phyloP scores from a whole-genome alignment of 2,329 filamentous ascomycete species.

The Pseudocercospora ulei region DNA sequence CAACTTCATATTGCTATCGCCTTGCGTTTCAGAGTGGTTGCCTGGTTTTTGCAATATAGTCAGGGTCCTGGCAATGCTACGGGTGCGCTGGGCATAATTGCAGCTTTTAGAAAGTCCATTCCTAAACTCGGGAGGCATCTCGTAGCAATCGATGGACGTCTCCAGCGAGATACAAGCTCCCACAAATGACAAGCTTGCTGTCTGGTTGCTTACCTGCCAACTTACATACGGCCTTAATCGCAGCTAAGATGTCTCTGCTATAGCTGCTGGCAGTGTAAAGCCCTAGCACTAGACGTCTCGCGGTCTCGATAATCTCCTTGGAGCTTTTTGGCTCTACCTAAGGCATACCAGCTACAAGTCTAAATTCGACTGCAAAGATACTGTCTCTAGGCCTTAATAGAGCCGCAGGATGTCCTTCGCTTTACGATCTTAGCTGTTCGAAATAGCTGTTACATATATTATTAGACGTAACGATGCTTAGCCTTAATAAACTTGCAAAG shows the following conservation, averaged over 20 bases:
- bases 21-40: no score
- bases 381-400: constrained; percentile 61
- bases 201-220: constrained; percentile 36
- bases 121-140: no score
- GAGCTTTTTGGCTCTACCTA: constrained; percentile 58
- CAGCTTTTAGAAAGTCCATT: no score
- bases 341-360: constrained; percentile 75
- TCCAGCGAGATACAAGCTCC: constrained; percentile 63
- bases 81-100: no score
- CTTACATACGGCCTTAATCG: constrained; percentile 48
- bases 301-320: constrained; percentile 43
- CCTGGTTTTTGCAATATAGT: no score
- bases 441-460: constrained; percentile 79
- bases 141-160: constrained; percentile 47
- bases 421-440: constrained; percentile 58
- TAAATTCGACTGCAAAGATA: constrained; percentile 68
- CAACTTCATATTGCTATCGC: no score
- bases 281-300: constrained; percentile 42
- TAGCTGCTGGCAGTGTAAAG: constrained; percentile 22
- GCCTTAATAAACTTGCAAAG: constrained; percentile 53
- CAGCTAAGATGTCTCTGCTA: constrained; percentile 45
- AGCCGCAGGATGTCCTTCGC: constrained; percentile 55
- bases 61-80: no score
- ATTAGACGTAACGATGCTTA: constrained; percentile 40
- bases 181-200: constrained; percentile 59